These are phyloP conservation scores for Neoboletus brunneissimus DNA, from an alignment of 768 basidiomycete genomes.

Conservation along the genomic window DNA sequence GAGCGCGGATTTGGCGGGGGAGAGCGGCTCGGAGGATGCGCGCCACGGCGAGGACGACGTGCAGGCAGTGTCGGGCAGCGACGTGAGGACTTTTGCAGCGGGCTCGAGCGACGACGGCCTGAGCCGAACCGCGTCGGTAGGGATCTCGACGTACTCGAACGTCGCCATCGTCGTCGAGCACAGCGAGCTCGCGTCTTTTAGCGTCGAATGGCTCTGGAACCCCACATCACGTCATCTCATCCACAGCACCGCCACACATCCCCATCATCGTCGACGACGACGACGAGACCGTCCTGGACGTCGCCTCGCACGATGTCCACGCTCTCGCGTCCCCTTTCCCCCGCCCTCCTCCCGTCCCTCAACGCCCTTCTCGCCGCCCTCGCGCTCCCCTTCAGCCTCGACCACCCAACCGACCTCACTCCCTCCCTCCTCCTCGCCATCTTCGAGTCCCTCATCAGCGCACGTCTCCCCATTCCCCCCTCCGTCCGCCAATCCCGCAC, in stretches of 20 bases:
- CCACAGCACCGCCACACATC: constrained; percentile 7
- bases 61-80: constrained; percentile 33
- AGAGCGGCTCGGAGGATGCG: constrained; percentile 6
- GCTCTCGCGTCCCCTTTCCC: constrained; percentile 13
- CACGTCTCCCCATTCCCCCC: constrained; percentile 48
- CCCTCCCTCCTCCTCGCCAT: constrained; percentile 70
- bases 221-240: background rate
- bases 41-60: constrained; percentile 11
- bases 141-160: constrained; percentile 42
- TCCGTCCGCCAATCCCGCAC: constrained; percentile 38
- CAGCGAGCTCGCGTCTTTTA: no score
- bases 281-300: constrained; percentile 5
- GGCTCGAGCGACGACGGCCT: constrained; percentile 31
- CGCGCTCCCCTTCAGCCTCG: constrained; percentile 44
- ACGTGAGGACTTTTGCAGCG: constrained; percentile 41
- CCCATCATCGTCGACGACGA: background rate
- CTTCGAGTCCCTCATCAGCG: constrained; percentile 57
- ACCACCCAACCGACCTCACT: constrained; percentile 60
- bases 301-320: constrained; percentile 11
- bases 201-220: no score
- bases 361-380: constrained; percentile 48
- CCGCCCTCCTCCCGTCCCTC: constrained; percentile 29
- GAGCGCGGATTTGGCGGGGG: constrained; percentile 33
- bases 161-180: constrained; percentile 27
- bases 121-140: constrained; percentile 37